These are phyloP conservation scores for Mychonastes homosphaera DNA, from an alignment of 139 green algal species.

Conservation along the genomic window DNA sequence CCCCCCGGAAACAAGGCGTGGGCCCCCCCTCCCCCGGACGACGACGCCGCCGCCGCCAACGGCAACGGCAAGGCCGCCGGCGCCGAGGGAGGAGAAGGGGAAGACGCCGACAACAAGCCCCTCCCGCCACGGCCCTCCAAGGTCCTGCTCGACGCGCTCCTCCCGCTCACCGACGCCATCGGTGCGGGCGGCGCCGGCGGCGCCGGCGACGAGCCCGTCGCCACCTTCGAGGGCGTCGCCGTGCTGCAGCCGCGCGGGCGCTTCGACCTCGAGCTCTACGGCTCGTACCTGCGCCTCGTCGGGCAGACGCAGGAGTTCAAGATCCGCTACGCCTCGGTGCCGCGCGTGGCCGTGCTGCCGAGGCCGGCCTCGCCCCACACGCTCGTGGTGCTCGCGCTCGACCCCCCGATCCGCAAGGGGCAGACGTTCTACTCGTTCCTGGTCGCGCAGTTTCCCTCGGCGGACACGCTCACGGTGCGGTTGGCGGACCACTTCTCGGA, in stretches of 20 bases:
- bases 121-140: too few species aligned
- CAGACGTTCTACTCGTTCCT: slow-evolving; percentile 94
- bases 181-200: too few species aligned
- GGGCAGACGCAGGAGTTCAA: slow-evolving; percentile 88
- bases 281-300: slow-evolving; percentile 44
- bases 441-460: slow-evolving; percentile 74
- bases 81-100: too few species aligned
- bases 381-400: slow-evolving; percentile 76
- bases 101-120: too few species aligned
- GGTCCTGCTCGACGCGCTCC: slow-evolving; percentile 50
- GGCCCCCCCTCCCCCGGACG: neutral
- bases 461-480: slow-evolving; percentile 66
- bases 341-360: slow-evolving; percentile 82
- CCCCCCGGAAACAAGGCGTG: slow-evolving; percentile 28
- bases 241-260: slow-evolving; percentile 61
- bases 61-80: too few species aligned
- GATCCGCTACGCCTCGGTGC: slow-evolving; percentile 81
- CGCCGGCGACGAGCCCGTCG: slow-evolving; percentile 50
- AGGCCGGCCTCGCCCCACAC: slow-evolving; percentile 78
- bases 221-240: slow-evolving; percentile 66
- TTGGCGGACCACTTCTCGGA: slow-evolving; percentile 71
- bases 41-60: neutral
- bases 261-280: slow-evolving; percentile 68
- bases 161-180: slow-evolving; percentile 42
- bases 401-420: slow-evolving; percentile 92